These are phyloP conservation scores for Aspergillus fumigatus DNA, from an alignment of 2,329 filamentous ascomycete genomes.

Conservation along the genomic window DNA sequence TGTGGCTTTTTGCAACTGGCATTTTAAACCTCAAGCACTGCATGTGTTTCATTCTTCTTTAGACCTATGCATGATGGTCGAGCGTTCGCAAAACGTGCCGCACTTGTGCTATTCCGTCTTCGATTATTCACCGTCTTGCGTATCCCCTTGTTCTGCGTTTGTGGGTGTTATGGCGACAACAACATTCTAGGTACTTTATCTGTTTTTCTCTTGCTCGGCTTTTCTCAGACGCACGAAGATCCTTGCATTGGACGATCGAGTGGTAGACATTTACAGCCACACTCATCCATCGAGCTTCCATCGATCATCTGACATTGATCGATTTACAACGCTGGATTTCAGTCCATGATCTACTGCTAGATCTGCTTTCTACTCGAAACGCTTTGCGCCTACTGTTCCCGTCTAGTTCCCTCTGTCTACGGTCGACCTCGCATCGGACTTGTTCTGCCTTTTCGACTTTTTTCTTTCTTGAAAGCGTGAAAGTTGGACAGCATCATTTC, in stretches of 20 bases:
- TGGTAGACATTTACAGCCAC: constrained; percentile 5
- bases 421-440: constrained; percentile 23
- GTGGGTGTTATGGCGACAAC: constrained; percentile 17
- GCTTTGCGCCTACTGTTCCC: background rate
- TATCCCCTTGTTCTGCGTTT: constrained; percentile 9
- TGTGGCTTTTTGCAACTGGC: constrained; percentile 16
- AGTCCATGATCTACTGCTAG: constrained; percentile 11
- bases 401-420: constrained; percentile 1
- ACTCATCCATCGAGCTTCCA: constrained; percentile 2
- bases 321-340: constrained; percentile 12
- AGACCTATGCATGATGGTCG: constrained; percentile 17
- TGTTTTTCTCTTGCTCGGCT: constrained; percentile 7
- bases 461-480: constrained; percentile 24
- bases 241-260: constrained; percentile 8
- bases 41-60: constrained; percentile 9
- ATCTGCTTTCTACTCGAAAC: background rate
- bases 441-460: constrained; percentile 22
- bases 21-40: constrained; percentile 18
- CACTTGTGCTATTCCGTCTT: background rate
- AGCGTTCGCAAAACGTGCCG: constrained; percentile 1
- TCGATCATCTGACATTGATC: constrained; percentile 18
- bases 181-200: constrained; percentile 6
- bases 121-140: background rate
- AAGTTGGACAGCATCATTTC: constrained; percentile 25
- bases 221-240: constrained; percentile 11